A percentile compares a stretch with the other conserved stretches of the same genome.
These are phyloP conservation scores for Aureobasidium pullulans DNA, from an alignment of 2,329 filamentous ascomycete genomes.

Conservation along the genomic window DNA sequence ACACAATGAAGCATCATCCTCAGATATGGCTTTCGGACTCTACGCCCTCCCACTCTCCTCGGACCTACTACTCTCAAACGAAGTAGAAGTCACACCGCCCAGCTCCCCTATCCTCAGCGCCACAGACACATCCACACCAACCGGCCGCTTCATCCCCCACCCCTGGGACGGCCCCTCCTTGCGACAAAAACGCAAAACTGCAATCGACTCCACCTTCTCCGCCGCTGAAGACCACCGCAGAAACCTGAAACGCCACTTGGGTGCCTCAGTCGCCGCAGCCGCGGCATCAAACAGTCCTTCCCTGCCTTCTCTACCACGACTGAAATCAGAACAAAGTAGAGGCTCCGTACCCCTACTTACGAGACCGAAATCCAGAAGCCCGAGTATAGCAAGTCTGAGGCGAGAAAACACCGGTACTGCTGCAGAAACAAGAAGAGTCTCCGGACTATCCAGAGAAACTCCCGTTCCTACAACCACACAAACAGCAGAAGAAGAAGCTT, in stretches of 20 bases:
- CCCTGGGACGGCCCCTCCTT: slow-evolving; percentile 16
- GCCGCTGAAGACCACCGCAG: slow-evolving; percentile 38
- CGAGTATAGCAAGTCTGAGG: slow-evolving; percentile 24
- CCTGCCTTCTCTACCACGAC: slow-evolving; percentile 24
- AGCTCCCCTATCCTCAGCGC: slow-evolving; percentile 20
- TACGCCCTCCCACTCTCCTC: slow-evolving; percentile 39
- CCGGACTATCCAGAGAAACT: background rate
- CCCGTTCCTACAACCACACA: background rate
- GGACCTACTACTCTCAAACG: slow-evolving; percentile 26
- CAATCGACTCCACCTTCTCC: slow-evolving; percentile 38
- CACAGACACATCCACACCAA: slow-evolving; percentile 10
- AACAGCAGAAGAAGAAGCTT: slow-evolving; percentile 4
- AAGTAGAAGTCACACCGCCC: slow-evolving; percentile 19
- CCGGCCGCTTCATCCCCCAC: slow-evolving; percentile 21
- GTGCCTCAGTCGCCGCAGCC: slow-evolving; percentile 36
- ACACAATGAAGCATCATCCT: slow-evolving; percentile 8
- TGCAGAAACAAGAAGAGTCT: background rate
- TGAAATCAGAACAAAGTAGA: slow-evolving; percentile 20
- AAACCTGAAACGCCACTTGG: slow-evolving; percentile 36
- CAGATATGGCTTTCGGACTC: slow-evolving; percentile 22
- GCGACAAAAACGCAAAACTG: slow-evolving; percentile 34
- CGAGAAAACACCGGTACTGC: slow-evolving; percentile 12
- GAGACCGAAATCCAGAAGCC: slow-evolving; percentile 23
- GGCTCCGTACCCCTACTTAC: slow-evolving; percentile 19
- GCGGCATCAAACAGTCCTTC: slow-evolving; percentile 21